These are phyloP conservation scores for Pholiota microspora DNA, from an alignment of 768 basidiomycete species.

Conservation along the genomic window DNA sequence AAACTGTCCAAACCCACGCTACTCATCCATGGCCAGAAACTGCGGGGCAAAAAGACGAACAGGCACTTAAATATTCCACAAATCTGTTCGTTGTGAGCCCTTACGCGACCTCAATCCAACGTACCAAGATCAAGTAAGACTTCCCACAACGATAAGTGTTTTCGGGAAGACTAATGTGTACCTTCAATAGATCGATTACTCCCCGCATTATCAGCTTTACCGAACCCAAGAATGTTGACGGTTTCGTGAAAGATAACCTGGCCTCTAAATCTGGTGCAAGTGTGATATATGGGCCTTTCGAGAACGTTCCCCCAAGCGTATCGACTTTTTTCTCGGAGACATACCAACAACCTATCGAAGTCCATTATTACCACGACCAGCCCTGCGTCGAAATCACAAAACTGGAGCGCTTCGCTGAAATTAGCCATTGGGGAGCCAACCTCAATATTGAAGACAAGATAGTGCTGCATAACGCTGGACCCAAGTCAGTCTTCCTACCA, in stretches of 20 bases:
- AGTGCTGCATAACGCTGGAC: constrained; percentile 84
- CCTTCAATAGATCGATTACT: constrained; percentile 53
- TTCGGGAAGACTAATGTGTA: not conserved
- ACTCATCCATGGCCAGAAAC: constrained; percentile 73
- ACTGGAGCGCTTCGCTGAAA: constrained; percentile 77
- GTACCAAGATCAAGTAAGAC: constrained; percentile 82
- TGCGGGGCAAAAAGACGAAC: constrained; percentile 74
- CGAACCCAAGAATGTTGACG: constrained; percentile 57
- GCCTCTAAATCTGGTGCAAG: constrained; percentile 77
- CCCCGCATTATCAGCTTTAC: constrained; percentile 74
- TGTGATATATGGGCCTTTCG: constrained; percentile 87
- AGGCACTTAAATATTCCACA: constrained; percentile 74
- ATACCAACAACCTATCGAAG: constrained; percentile 61
- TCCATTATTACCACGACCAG: constrained; percentile 83
- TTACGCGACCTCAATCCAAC: constrained; percentile 77
- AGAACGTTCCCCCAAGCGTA: constrained; percentile 66
- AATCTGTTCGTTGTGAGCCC: constrained; percentile 83
- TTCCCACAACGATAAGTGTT: not conserved
- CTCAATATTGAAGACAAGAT: constrained; percentile 91
- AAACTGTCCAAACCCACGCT: constrained; percentile 76
- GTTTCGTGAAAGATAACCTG: constrained; percentile 56
- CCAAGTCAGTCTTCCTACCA: constrained; percentile 56
- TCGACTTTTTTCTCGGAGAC: constrained; percentile 51
- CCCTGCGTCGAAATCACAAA: constrained; percentile 76
- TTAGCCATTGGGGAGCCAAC: constrained; percentile 97